These are phyloP conservation scores for Irpex rosettiformis DNA, from an alignment of 1,284 basidiomycete genomes.

Conservation along the genomic window DNA sequence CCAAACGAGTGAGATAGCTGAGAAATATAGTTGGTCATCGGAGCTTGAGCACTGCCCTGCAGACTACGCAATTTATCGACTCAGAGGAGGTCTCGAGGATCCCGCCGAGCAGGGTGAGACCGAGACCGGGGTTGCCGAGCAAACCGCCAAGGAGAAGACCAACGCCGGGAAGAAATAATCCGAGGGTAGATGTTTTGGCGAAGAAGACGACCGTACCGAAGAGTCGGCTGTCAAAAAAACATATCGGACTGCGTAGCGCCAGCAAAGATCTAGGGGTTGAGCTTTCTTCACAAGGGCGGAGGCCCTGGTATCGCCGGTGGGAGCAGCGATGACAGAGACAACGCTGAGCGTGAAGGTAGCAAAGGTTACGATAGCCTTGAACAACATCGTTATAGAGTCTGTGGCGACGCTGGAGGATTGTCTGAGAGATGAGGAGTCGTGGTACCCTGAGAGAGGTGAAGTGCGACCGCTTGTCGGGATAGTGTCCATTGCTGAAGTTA, in stretches of 20 bases:
- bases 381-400: not conserved
- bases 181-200: slow-evolving; percentile 29
- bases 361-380: slow-evolving; percentile 29
- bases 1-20: not conserved
- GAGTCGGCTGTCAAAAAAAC: not conserved
- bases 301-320: not conserved
- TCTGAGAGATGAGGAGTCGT: not conserved
- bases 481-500: not conserved
- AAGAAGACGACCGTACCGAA: slow-evolving; percentile 20
- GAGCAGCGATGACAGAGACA: slow-evolving; percentile 20
- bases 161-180: slow-evolving; percentile 17
- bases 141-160: slow-evolving; percentile 18
- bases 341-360: slow-evolving; percentile 34
- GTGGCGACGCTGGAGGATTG: not conserved
- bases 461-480: not conserved
- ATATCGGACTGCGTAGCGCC: slow-evolving; percentile 17
- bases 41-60: not conserved
- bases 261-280: slow-evolving; percentile 20
- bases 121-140: slow-evolving; percentile 18
- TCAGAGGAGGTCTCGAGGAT: slow-evolving; percentile 20
- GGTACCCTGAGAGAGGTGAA: not conserved
- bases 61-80: not conserved
- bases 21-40: not conserved
- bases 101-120: slow-evolving; percentile 18
- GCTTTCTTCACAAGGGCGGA: slow-evolving; percentile 16